Conservation (phyloP, 371 early-diverging fungal genomes). For the Capniomyces stellatus region DNA sequence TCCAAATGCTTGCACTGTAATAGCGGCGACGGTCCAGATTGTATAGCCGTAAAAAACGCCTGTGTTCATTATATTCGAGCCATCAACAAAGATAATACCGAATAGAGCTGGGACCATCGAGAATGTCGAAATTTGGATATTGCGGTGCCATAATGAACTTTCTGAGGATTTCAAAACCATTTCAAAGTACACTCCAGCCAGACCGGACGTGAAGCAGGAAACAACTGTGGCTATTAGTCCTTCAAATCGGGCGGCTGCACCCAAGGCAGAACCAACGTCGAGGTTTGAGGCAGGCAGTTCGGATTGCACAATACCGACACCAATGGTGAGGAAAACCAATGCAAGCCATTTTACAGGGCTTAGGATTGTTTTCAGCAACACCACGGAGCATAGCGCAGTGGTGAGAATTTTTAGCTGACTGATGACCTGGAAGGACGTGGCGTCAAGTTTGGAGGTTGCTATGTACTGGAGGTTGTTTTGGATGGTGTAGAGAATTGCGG, state of each 20-base stretch:
- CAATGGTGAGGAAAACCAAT: slow-evolving; percentile 58
- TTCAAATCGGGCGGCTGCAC: slow-evolving; percentile 24
- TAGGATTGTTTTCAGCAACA: slow-evolving; percentile 47
- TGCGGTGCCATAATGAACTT: slow-evolving; percentile 65
- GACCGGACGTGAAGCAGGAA: slow-evolving; percentile 77
- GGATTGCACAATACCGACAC: slow-evolving; percentile 71
- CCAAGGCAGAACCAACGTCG: not conserved
- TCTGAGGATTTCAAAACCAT: slow-evolving; percentile 64
- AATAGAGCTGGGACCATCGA: slow-evolving; percentile 42
- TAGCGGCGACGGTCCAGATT: slow-evolving; percentile 50
- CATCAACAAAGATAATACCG: slow-evolving; percentile 53
- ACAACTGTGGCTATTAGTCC: slow-evolving; percentile 55
- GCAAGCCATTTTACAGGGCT: slow-evolving; percentile 60
- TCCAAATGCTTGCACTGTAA: slow-evolving; percentile 72
- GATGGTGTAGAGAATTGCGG: slow-evolving; percentile 76
- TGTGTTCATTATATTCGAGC: slow-evolving; percentile 37
- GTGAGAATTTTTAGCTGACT: slow-evolving; percentile 93
- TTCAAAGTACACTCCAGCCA: slow-evolving; percentile 93
- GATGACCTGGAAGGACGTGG: slow-evolving; percentile 88
- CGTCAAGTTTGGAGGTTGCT: slow-evolving; percentile 69
- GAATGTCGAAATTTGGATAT: slow-evolving; percentile 69
- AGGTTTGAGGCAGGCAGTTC: slow-evolving; percentile 8
- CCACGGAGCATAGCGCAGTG: slow-evolving; percentile 78
- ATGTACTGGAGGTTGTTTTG: slow-evolving; percentile 92
- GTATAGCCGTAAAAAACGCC: slow-evolving; percentile 86